Percentiles rank a stretch among this genome's conserved stretches.
Conservation (phyloP, 2,329 filamentous ascomycete species). For the Penicillium sp. region DNA sequence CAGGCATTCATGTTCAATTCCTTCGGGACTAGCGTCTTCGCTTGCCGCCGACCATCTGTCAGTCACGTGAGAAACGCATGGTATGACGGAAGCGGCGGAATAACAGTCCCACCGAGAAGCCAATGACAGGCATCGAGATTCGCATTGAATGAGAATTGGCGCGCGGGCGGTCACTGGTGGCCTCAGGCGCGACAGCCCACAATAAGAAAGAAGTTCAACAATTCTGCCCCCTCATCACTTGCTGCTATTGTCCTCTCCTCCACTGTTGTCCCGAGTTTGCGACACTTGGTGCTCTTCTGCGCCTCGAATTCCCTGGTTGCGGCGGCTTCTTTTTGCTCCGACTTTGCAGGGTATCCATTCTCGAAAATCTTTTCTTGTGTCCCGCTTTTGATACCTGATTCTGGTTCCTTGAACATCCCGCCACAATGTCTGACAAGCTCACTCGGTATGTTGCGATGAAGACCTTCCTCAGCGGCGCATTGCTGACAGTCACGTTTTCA, state of each 20-base stretch:
- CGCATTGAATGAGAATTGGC: conserved; percentile 16
- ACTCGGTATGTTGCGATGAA: conserved; percentile 68
- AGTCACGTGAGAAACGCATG: conserved; percentile 14
- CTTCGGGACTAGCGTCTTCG: conserved; percentile 18
- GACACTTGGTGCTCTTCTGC: conserved; percentile 23
- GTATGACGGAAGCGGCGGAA: not conserved
- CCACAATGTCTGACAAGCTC: conserved; percentile 84
- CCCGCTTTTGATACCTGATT: conserved; percentile 8
- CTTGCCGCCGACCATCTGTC: conserved; percentile 9
- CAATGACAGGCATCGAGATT: conserved; percentile 15
- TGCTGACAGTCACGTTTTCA: conserved; percentile 18
- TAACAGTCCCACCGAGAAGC: not conserved
- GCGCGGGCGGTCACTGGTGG: conserved; percentile 14
- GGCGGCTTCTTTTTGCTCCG: conserved; percentile 4
- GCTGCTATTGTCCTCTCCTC: conserved; percentile 18
- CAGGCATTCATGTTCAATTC: conserved; percentile 22
- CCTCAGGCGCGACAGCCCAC: conserved; percentile 27
- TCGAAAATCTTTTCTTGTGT: conserved; percentile 17
- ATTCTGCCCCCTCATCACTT: conserved; percentile 18
- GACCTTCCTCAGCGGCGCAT: not conserved
- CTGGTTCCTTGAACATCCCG: conserved; percentile 23
- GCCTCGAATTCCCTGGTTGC: conserved; percentile 10
- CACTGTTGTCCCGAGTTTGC: conserved; percentile 16
- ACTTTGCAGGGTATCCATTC: conserved; percentile 3
- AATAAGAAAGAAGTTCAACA: conserved; percentile 24